These are phyloP conservation scores for Penicillium sp. DNA, from an alignment of 2,329 filamentous ascomycete genomes.

Conservation along the genomic window DNA sequence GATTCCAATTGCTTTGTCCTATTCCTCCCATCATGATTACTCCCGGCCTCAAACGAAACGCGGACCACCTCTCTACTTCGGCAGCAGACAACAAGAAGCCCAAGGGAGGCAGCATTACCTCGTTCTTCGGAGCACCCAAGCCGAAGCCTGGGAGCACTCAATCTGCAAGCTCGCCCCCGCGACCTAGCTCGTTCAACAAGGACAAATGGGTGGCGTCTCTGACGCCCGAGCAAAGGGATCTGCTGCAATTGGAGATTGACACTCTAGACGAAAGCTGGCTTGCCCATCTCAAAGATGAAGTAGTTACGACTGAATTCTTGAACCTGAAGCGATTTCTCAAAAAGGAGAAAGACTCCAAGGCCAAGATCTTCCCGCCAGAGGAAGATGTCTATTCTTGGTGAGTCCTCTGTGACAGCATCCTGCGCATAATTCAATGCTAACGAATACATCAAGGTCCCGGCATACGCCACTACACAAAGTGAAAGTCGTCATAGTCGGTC, in stretches of 20 bases:
- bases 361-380: slow-evolving; percentile 83
- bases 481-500: slow-evolving; percentile 90
- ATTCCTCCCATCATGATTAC: slow-evolving; percentile 35
- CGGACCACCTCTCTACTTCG: slow-evolving; percentile 48
- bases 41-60: slow-evolving; percentile 67
- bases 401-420: slow-evolving; percentile 22
- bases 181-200: slow-evolving; percentile 75
- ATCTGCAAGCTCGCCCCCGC: slow-evolving; percentile 22
- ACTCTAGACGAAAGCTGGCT: slow-evolving; percentile 93
- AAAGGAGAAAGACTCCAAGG: slow-evolving; percentile 71
- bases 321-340: slow-evolving; percentile 86
- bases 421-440: background rate
- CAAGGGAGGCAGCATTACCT: slow-evolving; percentile 77
- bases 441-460: slow-evolving; percentile 73
- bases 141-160: slow-evolving; percentile 38
- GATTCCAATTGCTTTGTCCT: background rate
- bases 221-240: slow-evolving; percentile 76
- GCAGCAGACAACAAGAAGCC: slow-evolving; percentile 68
- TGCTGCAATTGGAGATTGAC: slow-evolving; percentile 88
- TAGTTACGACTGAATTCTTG: slow-evolving; percentile 78
- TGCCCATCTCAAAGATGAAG: slow-evolving; percentile 82
- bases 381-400: slow-evolving; percentile 96
- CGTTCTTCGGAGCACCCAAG: slow-evolving; percentile 82
- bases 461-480: slow-evolving; percentile 87
- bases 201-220: slow-evolving; percentile 83